These are phyloP conservation scores for Fragilaria crotonensis DNA, from an alignment of 108 stramenopile species.

Conservation along the genomic window DNA sequence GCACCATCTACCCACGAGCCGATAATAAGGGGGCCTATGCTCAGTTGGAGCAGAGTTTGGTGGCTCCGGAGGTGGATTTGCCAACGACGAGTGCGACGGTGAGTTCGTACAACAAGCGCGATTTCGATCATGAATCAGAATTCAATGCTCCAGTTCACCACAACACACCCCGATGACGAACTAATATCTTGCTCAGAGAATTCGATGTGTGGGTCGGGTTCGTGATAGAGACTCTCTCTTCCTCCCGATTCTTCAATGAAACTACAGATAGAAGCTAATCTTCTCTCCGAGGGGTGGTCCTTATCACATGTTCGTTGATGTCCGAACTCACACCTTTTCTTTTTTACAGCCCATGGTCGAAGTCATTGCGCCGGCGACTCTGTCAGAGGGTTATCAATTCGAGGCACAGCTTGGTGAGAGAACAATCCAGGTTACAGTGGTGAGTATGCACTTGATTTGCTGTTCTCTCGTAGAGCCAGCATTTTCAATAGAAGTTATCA, in stretches of 20 bases:
- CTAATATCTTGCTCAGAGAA: neutral
- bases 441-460: too few relatives aligned
- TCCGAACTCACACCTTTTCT: neutral
- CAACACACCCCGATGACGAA: neutral
- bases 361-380: constrained; percentile 51
- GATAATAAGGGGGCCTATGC: too few relatives aligned
- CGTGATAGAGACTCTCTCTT: neutral
- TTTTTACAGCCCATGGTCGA: constrained; percentile 31
- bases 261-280: neutral
- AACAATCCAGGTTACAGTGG: constrained; percentile 38
- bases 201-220: neutral
- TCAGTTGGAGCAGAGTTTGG: neutral
- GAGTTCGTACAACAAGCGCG: neutral
- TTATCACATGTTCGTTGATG: neutral
- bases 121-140: neutral
- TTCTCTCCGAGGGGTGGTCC: neutral
- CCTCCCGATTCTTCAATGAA: neutral
- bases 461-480: too few relatives aligned
- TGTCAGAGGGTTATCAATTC: constrained; percentile 47
- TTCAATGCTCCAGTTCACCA: neutral
- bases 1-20: too few relatives aligned
- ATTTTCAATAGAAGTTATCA: too few relatives aligned
- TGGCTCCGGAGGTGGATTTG: neutral
- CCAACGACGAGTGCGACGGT: neutral
- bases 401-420: constrained; percentile 38